Evolutionary conservation across 1,284 basidiomycete genomes (phyloP), one percentile per base, ranked within the genome.

Genomic region (Hemileia vastatrix): DNA sequence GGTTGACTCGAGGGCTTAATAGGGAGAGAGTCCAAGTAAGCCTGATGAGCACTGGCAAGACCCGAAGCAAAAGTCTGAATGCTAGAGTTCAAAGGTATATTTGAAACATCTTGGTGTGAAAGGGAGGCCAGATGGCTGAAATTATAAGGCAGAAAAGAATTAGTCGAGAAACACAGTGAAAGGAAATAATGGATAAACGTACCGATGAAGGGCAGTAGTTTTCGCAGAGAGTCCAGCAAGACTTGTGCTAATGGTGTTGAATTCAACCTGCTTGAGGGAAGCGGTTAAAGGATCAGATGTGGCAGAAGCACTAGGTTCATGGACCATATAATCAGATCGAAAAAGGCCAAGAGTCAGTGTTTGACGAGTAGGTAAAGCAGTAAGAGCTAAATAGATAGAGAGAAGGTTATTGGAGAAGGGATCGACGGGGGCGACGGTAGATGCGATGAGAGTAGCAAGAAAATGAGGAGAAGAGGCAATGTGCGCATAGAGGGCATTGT

Each of bases 211-310:
- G 23, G 83, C 82, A 15, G 86, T 82, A 5, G 84, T 82, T 47
- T 81, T 82, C 64, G 90, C 82, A 2, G 88, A 90, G 13, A 97
- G 79, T 0, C 85, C 76, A 0, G 92, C 94, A 73, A 97, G 96
- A 1, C 90, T 91, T 0, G 87, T 84, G 0, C 92, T 90, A 68
- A 97, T 94, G 4, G 94, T 97, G 76, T 98, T 98, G 78, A 97
- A 95, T 76, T 98, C 95, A 57, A 98, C 94, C 78, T 98, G 94
- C 76, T 92, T 95, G 64, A 98, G 78, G n/a, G n/a, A n/a, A n/a
- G n/a, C n/a, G n/a, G n/a, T n/a, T n/a, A 84, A 68, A 0, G 77
- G 67, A 21, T 63, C 63, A 6, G 67, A 65, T n/a, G n/a, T n/a
- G n/a, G n/a, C n/a, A n/a, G n/a, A n/a, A n/a, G n/a, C n/a, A n/a